These are phyloP conservation scores for Xylariaceae sp. DNA, from an alignment of 2,329 filamentous ascomycete species.

Conservation along the genomic window DNA sequence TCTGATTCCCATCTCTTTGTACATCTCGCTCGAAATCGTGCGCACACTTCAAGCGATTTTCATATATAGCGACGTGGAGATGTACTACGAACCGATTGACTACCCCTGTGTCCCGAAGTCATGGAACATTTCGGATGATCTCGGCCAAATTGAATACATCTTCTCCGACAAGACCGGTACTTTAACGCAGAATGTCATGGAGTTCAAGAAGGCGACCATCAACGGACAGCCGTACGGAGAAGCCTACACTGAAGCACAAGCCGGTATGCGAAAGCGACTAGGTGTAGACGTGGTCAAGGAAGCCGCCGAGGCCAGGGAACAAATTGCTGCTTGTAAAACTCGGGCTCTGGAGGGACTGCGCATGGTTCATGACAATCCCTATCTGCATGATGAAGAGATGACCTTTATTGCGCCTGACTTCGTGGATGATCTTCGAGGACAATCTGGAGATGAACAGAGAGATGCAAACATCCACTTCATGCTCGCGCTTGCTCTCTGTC, in stretches of 20 bases:
- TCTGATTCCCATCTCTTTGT: conserved; percentile 95
- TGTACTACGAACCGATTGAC: conserved; percentile 95
- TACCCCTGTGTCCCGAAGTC: conserved; percentile 95
- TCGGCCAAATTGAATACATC: conserved; percentile 98
- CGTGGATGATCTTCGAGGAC: conserved; percentile 73
- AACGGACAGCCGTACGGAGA: conserved; percentile 96
- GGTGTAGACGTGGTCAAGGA: conserved; percentile 84
- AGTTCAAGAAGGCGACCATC: conserved; percentile 97
- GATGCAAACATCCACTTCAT: conserved; percentile 83
- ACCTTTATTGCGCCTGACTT: conserved; percentile 93
- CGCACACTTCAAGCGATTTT: conserved; percentile 90
- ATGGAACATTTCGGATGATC: conserved; percentile 98
- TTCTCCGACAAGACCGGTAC: conserved; percentile 95
- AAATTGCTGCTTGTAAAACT: conserved; percentile 73
- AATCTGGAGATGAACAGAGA: conserved; percentile 70
- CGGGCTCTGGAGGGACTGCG: conserved; percentile 69
- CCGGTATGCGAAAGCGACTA: conserved; percentile 88
- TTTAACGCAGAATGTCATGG: conserved; percentile 90
- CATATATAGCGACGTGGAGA: conserved; percentile 91
- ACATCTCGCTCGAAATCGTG: conserved; percentile 95
- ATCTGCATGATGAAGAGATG: conserved; percentile 79
- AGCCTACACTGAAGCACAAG: conserved; percentile 94
- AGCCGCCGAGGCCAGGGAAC: conserved; percentile 61
- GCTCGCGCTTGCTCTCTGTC: conserved; percentile 90
- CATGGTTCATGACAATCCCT: conserved; percentile 80